Base-by-base conservation (phyloP, 179 eudicot species). In the Silene coronaria region DNA sequence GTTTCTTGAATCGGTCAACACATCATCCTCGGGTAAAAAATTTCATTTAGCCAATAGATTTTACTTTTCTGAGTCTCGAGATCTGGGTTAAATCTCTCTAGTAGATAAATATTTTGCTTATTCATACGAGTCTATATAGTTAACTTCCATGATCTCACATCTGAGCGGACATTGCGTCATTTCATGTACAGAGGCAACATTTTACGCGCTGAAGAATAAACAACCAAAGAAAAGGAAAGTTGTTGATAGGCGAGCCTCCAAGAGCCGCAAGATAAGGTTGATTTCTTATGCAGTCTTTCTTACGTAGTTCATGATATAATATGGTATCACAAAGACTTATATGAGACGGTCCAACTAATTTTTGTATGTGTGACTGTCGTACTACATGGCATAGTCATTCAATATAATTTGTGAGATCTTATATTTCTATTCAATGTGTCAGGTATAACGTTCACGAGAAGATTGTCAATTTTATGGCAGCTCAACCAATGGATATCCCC, bases 181-280 rank as follows among this genome's bases (percentile, higher is more conserved):
- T 65, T 27, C 24, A 72, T 51, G 11, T 59, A 75, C 96, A 94
- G 97, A 89, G 79, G 58, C 88, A 3, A 91, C 91, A 14, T 89
- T 89, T 73, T 91, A 94, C 82, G 89, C 93, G 57, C 71, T 89
- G 71, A 94, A 90, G 80, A 87, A 87, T 76, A 65, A 86, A 72
- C 97, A 94, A 79, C 85, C 96, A 21, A 91, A 89, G 89, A 94
- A 92, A 79, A 79, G 98, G 66, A 94, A 94, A 77, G 80, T 87
- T 58, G 97, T 92, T 17, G 97, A 92, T 80, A 87, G 96, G 12
- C 89, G 97, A 80, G 96, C 98, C 73, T 94, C 98, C 70, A 94
- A 94, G 82, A 90, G 94, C 84, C 96, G 98, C 32, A 91, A 94
- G 86, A 89, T 92, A 78, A 83, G 98, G 98, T 91, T 60, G 72